Evolutionary conservation across 768 basidiomycete species (phyloP), one percentile per base, ranked within the genome.

Genomic region (Omphalotus guepiniiformis): DNA sequence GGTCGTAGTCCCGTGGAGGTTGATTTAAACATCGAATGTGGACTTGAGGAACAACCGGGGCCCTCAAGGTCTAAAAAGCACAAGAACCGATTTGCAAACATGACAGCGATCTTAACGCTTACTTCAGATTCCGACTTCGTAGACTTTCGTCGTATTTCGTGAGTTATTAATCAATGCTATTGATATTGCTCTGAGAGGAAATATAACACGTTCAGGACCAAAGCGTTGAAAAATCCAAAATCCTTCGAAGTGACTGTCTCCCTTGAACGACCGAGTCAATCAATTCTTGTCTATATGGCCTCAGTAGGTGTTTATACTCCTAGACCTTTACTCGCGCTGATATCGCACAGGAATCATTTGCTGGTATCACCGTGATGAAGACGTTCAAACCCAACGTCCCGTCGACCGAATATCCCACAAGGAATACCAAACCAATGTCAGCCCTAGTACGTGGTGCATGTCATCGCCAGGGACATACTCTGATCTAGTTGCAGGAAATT

Each of bases 61-160:
- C 36, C 55, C 6, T 55, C 55, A 6, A 50, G 62, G 19, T 75
- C 67, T 49, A 82, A 76, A 55, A 79, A 74, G 55, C 60, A 63
- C 2, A 77, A 74, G 53, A 58, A 60, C 45, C 61, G 68, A n/a
- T 62, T 61, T 38, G 62, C 66, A 6, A 79, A 83, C 51, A 83
- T 80, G 73, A 88, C 90, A 1, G 71, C 77, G 23, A 70, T 93
- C n/a, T 63, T 92, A 35, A 83, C 85, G 3, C 39, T 88, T 30
- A 88, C 85, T 0, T 90, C 88, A 1, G 90, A 92, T 59, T 64
- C 80, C 55, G 74, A 77, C 19, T 80, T 85, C 42, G 63, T 95
- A 48, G 88, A 92, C 58, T 93, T 86, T 59, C 82, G 91, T 25
- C 78, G 87, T 18, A 87, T 88, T 36, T 71, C 76, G 92, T 92